Evolutionary conservation across 179 eudicot genomes (phyloP).

Genomic region (Nepenthes alata): DNA sequence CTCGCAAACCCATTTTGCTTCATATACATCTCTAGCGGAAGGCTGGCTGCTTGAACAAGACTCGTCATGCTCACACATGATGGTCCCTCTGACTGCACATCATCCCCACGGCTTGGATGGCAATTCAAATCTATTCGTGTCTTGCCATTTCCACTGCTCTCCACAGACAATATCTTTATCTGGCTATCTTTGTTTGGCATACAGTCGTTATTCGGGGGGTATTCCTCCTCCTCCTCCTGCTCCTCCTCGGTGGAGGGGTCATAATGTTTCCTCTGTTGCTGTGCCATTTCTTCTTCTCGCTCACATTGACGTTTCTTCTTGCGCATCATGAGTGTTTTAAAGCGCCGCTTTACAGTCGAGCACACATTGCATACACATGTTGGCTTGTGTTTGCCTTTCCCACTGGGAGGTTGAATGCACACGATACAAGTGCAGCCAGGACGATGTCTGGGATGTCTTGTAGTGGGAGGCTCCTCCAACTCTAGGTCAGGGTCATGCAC

Average conservation of each 20-base stretch:
- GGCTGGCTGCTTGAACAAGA: conserved; percentile 24
- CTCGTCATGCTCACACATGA: conserved; percentile 19
- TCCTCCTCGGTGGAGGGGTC: conserved; percentile 7
- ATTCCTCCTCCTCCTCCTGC: conserved; percentile 13
- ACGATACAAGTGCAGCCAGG: conserved; percentile 96
- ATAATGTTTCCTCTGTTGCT: conserved; percentile 22
- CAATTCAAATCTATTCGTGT: conserved; percentile 65
- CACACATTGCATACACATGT: conserved; percentile 80
- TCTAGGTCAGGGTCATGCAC: conserved; percentile 20
- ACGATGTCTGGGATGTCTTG: conserved; percentile 70
- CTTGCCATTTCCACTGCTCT: conserved; percentile 31
- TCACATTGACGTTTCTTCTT: conserved; percentile 59
- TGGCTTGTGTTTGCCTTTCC: conserved; percentile 81
- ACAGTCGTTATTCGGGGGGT: conserved; percentile 3
- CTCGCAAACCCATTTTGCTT: conserved; percentile 20
- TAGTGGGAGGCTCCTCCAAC: conserved; percentile 36
- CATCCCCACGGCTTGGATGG: conserved; percentile 63
- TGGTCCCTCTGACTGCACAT: conserved; percentile 19
- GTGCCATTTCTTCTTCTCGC: conserved; percentile 42
- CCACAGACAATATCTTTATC: conserved; percentile 1
- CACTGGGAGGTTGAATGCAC: conserved; percentile 98
- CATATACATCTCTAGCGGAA: conserved; percentile 23
- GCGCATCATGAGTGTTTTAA: conserved; percentile 76
- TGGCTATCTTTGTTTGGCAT: neutral
- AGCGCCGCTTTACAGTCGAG: conserved; percentile 73